Base-by-base conservation (phyloP, 306 rosid genomes). In the Carpinus fangiana region DNA sequence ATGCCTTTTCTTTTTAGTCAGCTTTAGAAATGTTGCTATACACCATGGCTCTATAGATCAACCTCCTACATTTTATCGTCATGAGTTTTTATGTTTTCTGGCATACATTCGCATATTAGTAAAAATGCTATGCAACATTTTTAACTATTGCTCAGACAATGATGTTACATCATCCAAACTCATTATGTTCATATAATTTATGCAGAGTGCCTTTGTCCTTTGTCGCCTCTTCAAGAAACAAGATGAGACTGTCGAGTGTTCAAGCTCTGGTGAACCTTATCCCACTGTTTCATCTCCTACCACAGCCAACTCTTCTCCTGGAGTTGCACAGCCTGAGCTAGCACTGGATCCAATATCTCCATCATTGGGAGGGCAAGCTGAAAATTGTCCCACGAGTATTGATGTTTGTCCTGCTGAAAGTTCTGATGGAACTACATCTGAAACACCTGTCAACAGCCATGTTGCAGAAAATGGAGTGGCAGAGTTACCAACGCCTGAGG, bases 221-320 rank as follows among this genome's bases (percentile, higher is more conserved):
- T 92, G 97, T 74, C 98, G 98, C 0, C 87, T 95, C 41, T 95
- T 95, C 82, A 95, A 84, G 82, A 95, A 92, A 67, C 86, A 91
- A 0, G 97, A 95, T 20, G 97, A 87, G 75, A 94, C 78, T 80
- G 31, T 92, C 38, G 95, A 90, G 72, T 80, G 11, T 78, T 85
- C 83, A 3, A 83, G 80, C 67, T 54, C 84, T 41, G 92, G 86
- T 59, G 97, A 90, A 66, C 85, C 76, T 48, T 97, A 83, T 62
- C 86, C 62, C 54, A 72, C 89, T 50, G 75, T 41, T 66, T 89
- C 97, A 23, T 80, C 90, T 73, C 83, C 90, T 31, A 36, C 75
- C n/a, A 61, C 81, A 50, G 83, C 72, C 55, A 83, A 79, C 55
- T 87, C 80, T 72, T 89, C 95, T 70, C 87, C 87, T 2, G 93